These are phyloP conservation scores for Fusarium secorum DNA, from an alignment of 2,329 filamentous ascomycete genomes.

Conservation along the genomic window DNA sequence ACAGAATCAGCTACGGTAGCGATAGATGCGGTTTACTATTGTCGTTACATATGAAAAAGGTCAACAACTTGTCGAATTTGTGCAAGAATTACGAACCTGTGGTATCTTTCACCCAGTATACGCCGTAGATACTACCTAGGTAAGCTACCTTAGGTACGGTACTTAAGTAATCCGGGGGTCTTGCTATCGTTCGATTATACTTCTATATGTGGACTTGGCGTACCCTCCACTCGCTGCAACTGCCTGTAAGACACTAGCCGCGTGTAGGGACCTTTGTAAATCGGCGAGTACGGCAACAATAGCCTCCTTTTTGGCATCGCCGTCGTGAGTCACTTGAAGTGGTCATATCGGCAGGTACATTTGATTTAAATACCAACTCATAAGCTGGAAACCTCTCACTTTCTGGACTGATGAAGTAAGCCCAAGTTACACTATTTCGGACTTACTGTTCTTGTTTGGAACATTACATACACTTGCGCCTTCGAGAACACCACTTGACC, in stretches of 20 bases:
- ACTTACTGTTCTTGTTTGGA: background rate
- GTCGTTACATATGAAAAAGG: background rate
- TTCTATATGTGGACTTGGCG: background rate
- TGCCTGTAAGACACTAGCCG: constrained; percentile 14
- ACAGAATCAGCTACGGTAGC: background rate
- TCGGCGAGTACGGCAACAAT: background rate
- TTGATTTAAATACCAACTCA: background rate
- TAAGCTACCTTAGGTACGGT: background rate
- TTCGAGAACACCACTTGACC: background rate
- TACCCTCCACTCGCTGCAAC: background rate
- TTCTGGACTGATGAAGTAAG: background rate
- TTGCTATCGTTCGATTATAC: background rate
- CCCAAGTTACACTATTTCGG: no score
- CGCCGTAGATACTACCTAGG: background rate
- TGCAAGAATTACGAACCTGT: background rate
- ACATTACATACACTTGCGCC: background rate
- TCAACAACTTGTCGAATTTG: background rate
- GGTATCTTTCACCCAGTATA: background rate
- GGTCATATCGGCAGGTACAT: background rate
- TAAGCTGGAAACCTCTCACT: background rate
- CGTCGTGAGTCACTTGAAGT: constrained; percentile 8
- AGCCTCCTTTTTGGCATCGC: background rate
- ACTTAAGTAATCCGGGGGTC: background rate
- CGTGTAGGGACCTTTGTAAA: constrained; percentile 14
- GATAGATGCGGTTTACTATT: background rate